These are phyloP conservation scores for Xylariaceae sp. DNA, from an alignment of 2,329 filamentous ascomycete genomes.

Conservation along the genomic window DNA sequence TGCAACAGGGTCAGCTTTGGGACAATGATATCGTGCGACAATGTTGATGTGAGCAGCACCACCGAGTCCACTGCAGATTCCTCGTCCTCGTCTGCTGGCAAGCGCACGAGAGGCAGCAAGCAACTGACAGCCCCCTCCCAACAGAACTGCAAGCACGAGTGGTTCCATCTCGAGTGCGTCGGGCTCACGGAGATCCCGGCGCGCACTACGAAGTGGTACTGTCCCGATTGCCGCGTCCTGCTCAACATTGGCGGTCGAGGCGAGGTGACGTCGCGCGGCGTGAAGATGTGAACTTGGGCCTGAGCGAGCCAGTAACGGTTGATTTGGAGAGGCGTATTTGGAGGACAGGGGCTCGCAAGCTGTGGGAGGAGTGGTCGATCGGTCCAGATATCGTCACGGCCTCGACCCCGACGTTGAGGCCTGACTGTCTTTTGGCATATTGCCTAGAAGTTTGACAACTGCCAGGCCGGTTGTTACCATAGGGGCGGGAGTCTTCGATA, in stretches of 20 bases:
- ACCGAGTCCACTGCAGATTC: conserved; percentile 1
- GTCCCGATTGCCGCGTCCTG: conserved; percentile 62
- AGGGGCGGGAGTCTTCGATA: no score
- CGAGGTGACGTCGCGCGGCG: conserved; percentile 52
- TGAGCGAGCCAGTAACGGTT: no score
- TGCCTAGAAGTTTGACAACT: no score
- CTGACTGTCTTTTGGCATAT: no score
- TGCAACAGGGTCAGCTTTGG: conserved; percentile 77
- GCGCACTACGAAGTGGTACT: conserved; percentile 76
- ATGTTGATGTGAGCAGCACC: conserved; percentile 55
- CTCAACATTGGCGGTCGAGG: conserved; percentile 57
- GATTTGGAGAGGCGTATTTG: no score
- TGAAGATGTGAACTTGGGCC: conserved; percentile 43
- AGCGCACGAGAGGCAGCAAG: conserved; percentile 7
- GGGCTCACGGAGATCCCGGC: conserved; percentile 60
- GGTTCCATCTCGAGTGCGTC: conserved; percentile 79
- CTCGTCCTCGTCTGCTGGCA: conserved; percentile 2
- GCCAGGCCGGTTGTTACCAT: no score
- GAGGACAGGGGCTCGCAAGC: no score
- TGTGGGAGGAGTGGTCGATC: no score
- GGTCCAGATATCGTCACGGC: no score
- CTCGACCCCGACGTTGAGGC: no score
- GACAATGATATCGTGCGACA: conserved; percentile 78
- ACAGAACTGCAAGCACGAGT: conserved; percentile 68
- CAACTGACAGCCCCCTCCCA: conserved; percentile 17